phyloP scores from a whole-genome alignment of 495 filamentous ascomycete genomes.

The Schizothecium vesticola region DNA sequence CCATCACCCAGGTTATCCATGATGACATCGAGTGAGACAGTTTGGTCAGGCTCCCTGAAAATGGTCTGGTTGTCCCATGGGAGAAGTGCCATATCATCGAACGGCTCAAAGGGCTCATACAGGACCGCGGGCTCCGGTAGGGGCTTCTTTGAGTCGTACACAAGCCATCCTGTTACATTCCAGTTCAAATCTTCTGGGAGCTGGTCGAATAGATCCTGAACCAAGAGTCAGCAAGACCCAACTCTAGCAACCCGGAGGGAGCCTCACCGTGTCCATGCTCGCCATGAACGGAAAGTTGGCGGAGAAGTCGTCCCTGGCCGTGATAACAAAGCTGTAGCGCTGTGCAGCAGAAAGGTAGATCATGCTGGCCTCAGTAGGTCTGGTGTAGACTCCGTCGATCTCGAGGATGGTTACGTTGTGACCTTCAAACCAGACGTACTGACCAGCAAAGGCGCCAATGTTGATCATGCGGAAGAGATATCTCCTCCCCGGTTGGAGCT shows the following conservation, averaged over 20 bases:
- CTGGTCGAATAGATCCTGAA: constrained; percentile 53
- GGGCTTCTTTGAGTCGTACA: constrained; percentile 58
- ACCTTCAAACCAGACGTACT: constrained; percentile 69
- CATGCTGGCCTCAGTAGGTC: constrained; percentile 53
- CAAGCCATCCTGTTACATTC: constrained; percentile 75
- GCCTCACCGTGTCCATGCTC: constrained; percentile 6
- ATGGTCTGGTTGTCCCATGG: constrained; percentile 58
- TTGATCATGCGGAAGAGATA: constrained; percentile 77
- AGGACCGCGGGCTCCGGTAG: constrained; percentile 49
- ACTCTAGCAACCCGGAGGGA: neutral
- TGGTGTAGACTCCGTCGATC: constrained; percentile 53
- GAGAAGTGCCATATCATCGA: constrained; percentile 68
- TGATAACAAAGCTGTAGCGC: constrained; percentile 63
- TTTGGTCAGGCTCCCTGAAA: constrained; percentile 53
- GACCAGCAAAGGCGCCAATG: constrained; percentile 60
- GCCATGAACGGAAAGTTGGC: constrained; percentile 61
- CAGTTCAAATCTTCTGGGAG: constrained; percentile 61
- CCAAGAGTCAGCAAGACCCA: neutral
- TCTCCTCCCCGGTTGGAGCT: constrained; percentile 62
- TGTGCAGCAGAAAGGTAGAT: constrained; percentile 67
- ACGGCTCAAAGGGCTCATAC: constrained; percentile 45
- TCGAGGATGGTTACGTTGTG: constrained; percentile 59
- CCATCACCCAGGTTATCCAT: constrained; percentile 10
- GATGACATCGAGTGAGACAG: constrained; percentile 44
- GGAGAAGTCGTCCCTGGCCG: constrained; percentile 56